Conservation (phyloP, 31 red algal species). For the Endocladia muricata region DNA sequence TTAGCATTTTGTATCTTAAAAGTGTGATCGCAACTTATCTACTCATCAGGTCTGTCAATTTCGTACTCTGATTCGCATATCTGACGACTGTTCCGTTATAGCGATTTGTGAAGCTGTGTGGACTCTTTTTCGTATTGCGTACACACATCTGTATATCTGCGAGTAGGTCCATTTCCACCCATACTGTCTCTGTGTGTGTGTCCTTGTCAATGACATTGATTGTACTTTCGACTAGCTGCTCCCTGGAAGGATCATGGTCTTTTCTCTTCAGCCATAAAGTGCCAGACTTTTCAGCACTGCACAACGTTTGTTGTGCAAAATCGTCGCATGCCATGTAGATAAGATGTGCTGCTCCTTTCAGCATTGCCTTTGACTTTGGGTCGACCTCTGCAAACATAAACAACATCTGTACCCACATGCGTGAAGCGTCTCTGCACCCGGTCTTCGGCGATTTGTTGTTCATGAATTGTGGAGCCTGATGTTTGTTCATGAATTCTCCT, state of each 20-base stretch:
- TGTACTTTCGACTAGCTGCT: background rate
- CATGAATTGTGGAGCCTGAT: background rate
- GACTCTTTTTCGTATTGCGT: background rate
- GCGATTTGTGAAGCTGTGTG: background rate
- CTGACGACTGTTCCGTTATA: background rate
- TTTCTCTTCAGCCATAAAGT: background rate
- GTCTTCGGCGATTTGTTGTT: constrained; percentile 9
- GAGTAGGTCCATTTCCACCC: background rate
- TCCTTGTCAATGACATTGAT: constrained; percentile 21
- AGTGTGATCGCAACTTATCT: background rate
- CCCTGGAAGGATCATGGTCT: background rate
- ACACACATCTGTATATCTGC: constrained; percentile 5
- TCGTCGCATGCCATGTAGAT: constrained; percentile 16
- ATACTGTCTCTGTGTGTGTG: background rate
- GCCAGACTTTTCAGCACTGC: background rate
- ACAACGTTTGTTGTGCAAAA: background rate
- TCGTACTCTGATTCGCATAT: background rate
- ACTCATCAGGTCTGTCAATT: background rate
- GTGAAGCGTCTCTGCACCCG: background rate
- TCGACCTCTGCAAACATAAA: constrained; percentile 12
- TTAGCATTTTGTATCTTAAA: background rate
- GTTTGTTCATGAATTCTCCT: background rate
- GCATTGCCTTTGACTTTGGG: constrained; percentile 3
- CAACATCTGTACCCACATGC: constrained; percentile 8
- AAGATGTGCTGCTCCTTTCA: constrained; percentile 4